Conservation (phyloP, 768 basidiomycete genomes). For the Dentipellis fragilis region DNA sequence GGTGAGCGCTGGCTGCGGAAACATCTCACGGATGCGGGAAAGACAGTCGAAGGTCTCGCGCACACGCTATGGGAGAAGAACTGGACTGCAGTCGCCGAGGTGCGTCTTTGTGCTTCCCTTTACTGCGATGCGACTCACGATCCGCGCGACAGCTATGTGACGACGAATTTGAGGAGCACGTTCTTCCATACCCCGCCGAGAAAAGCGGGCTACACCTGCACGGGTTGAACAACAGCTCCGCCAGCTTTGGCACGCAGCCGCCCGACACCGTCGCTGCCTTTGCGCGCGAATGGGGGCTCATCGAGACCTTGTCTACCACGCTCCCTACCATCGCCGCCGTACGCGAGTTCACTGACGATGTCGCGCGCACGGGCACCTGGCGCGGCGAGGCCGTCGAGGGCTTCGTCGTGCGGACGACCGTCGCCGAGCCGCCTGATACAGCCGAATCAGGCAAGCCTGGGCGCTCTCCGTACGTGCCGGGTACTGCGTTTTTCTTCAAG, state of each 20-base stretch:
- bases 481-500: conserved; percentile 95
- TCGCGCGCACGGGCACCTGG: conserved; percentile 67
- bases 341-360: conserved; percentile 55
- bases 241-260: conserved; percentile 61
- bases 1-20: conserved; percentile 77
- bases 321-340: conserved; percentile 60
- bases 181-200: conserved; percentile 72
- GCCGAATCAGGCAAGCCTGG: conserved; percentile 19
- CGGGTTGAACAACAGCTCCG: conserved; percentile 69
- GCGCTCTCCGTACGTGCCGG: conserved; percentile 58
- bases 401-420: conserved; percentile 81
- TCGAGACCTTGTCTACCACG: conserved; percentile 54
- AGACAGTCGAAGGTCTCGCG: conserved; percentile 70
- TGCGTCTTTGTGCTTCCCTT: conserved; percentile 23
- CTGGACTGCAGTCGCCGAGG: conserved; percentile 90
- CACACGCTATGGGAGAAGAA: conserved; percentile 65
- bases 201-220: conserved; percentile 88
- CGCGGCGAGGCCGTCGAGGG: conserved; percentile 82
- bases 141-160: conserved; percentile 72
- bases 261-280: conserved; percentile 63
- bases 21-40: conserved; percentile 51
- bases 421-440: conserved; percentile 32
- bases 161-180: conserved; percentile 95
- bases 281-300: conserved; percentile 87
- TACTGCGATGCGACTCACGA: background rate